Conservation (phyloP, 2,329 filamentous ascomycete genomes). For the Scopulariopsis brevicaulis region DNA sequence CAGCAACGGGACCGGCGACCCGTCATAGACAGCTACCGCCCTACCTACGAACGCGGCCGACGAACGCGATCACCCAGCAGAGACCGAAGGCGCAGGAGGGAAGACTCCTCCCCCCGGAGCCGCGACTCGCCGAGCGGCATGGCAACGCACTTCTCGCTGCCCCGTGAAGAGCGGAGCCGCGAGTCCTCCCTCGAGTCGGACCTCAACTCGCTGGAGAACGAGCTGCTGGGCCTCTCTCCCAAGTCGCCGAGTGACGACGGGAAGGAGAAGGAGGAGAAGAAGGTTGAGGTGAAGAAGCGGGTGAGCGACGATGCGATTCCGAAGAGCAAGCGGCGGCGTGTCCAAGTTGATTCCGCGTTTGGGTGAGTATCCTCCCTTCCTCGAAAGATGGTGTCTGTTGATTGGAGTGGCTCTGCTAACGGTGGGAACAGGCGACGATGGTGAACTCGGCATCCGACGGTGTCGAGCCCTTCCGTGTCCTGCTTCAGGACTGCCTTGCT, state of each 20-base stretch:
- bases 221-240: constrained; percentile 20
- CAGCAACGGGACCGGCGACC: background rate
- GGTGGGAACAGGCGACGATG: constrained; percentile 20
- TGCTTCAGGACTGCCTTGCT: background rate
- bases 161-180: constrained; percentile 1
- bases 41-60: constrained; percentile 5
- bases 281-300: constrained; percentile 11
- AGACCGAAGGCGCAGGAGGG: constrained; percentile 5
- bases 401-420: background rate
- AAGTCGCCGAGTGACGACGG: constrained; percentile 9
- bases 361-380: constrained; percentile 15
- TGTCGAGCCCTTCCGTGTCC: background rate
- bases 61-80: constrained; percentile 8
- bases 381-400: background rate
- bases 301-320: constrained; percentile 10
- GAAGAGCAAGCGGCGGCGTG: constrained; percentile 19
- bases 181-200: constrained; percentile 14
- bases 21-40: constrained; percentile 4
- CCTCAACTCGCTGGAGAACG: constrained; percentile 24
- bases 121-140: background rate
- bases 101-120: background rate
- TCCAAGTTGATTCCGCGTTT: constrained; percentile 24
- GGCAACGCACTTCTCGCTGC: background rate
- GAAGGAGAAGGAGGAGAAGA: constrained; percentile 11
- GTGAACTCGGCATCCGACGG: constrained; percentile 10